Conservation (phyloP, 2,329 filamentous ascomycete genomes). For the Pseudogymnoascus sp. region DNA sequence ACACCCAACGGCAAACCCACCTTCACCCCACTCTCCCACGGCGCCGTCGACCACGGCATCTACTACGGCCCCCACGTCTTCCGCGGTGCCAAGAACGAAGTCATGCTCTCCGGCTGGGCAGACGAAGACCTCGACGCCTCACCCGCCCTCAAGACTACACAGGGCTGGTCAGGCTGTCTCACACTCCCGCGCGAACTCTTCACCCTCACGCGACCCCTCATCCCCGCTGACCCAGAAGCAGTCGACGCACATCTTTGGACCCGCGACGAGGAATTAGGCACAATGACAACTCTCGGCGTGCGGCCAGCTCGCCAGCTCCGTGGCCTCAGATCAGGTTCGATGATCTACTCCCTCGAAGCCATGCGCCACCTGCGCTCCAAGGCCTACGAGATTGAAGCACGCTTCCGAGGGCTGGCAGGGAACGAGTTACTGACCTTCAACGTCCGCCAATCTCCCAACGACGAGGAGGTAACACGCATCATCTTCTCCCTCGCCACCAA, state of each 20-base stretch:
- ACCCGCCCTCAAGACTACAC: constrained; percentile 10
- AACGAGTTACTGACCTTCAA: constrained; percentile 16
- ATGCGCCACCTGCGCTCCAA: constrained; percentile 11
- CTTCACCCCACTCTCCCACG: constrained; percentile 17
- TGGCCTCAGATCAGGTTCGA: constrained; percentile 3
- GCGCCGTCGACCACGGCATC: constrained; percentile 17
- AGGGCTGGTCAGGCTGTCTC: constrained; percentile 19
- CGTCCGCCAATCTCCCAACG: constrained; percentile 13
- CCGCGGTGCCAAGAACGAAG: constrained; percentile 15
- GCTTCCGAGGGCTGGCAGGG: constrained; percentile 12
- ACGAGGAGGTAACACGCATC: constrained; percentile 15
- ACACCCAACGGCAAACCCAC: constrained; percentile 13
- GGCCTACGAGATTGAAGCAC: constrained; percentile 14
- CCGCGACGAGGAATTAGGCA: constrained; percentile 11
- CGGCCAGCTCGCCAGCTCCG: constrained; percentile 16
- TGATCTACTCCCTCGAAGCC: neutral
- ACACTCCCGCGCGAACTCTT: constrained; percentile 17
- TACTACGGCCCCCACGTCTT: constrained; percentile 19
- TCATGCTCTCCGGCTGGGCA: constrained; percentile 18
- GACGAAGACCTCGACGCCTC: constrained; percentile 12
- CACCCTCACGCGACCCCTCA: constrained; percentile 15
- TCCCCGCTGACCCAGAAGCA: neutral
- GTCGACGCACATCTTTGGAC: neutral
- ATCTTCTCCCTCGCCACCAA: constrained; percentile 13
- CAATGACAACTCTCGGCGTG: constrained; percentile 14